Conservation (phyloP, 129 eudicot species). For the Flaveria brownii region DNA sequence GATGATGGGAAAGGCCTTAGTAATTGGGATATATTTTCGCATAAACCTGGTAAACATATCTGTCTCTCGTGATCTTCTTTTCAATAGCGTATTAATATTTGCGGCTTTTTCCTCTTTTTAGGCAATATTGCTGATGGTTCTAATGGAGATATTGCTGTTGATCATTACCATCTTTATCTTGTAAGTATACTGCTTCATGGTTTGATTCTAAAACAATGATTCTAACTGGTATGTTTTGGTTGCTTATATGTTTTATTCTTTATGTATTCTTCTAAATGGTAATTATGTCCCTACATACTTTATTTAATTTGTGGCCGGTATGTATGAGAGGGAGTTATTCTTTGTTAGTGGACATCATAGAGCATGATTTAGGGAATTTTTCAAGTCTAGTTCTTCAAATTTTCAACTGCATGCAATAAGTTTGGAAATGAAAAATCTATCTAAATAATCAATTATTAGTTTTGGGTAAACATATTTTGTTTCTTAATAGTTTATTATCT, state of each 20-base stretch:
- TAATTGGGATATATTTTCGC: constrained; percentile 81
- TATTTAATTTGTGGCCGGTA: neutral
- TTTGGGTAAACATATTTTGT: neutral
- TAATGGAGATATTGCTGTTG: constrained; percentile 75
- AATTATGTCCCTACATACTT: constrained; percentile 6
- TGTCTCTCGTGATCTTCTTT: neutral
- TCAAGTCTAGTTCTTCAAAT: neutral
- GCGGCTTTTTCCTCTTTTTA: constrained; percentile 10
- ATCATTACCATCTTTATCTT: constrained; percentile 66
- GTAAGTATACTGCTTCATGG: constrained; percentile 31
- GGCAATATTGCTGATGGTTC: constrained; percentile 64
- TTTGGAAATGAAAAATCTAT: neutral
- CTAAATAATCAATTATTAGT: neutral
- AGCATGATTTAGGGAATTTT: neutral
- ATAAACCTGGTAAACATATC: constrained; percentile 47
- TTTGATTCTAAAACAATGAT: neutral
- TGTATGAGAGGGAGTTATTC: constrained; percentile 4
- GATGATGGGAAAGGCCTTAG: constrained; percentile 80
- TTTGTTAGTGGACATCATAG: neutral
- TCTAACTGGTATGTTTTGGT: constrained; percentile 4
- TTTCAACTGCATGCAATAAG: neutral
- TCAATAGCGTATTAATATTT: neutral
- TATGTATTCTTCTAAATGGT: neutral
- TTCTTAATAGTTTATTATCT: neutral
- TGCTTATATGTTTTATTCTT: constrained; percentile 5